phyloP scores from a whole-genome alignment of 768 basidiomycete species.

The Scleroderma bovista region DNA sequence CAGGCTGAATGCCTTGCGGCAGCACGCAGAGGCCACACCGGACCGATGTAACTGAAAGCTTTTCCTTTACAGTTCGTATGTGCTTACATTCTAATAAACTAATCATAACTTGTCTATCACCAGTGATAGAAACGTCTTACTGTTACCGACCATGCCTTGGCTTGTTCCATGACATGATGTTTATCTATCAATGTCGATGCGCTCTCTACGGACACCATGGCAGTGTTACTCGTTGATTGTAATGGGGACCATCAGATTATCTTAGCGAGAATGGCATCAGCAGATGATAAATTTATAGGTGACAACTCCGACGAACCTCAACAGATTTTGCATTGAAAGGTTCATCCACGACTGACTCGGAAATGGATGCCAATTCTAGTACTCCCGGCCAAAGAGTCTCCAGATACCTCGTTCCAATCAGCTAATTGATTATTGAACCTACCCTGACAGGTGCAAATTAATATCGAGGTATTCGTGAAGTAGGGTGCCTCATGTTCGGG shows the following conservation, averaged over 20 bases:
- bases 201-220: slow-evolving; percentile 21
- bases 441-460: no score
- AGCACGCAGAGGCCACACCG: slow-evolving; percentile 57
- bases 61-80: not conserved
- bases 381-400: slow-evolving; percentile 20
- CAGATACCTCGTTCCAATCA: not conserved
- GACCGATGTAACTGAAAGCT: not conserved
- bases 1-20: slow-evolving; percentile 76
- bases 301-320: slow-evolving; percentile 15
- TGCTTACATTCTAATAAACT: slow-evolving; percentile 1
- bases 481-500: no score
- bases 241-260: slow-evolving; percentile 32
- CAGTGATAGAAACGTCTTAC: slow-evolving; percentile 11
- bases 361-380: slow-evolving; percentile 13
- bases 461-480: no score
- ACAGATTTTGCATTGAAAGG: slow-evolving; percentile 19
- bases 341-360: slow-evolving; percentile 10
- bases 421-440: no score
- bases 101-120: not conserved
- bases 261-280: slow-evolving; percentile 14
- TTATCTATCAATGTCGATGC: slow-evolving; percentile 10
- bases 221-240: slow-evolving; percentile 12
- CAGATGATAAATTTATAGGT: not conserved
- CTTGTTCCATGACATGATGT: slow-evolving; percentile 10
- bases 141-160: slow-evolving; percentile 15